Evolutionary conservation across 768 basidiomycete genomes (phyloP).

Genomic region (Leucogyrophana mollusca): DNA sequence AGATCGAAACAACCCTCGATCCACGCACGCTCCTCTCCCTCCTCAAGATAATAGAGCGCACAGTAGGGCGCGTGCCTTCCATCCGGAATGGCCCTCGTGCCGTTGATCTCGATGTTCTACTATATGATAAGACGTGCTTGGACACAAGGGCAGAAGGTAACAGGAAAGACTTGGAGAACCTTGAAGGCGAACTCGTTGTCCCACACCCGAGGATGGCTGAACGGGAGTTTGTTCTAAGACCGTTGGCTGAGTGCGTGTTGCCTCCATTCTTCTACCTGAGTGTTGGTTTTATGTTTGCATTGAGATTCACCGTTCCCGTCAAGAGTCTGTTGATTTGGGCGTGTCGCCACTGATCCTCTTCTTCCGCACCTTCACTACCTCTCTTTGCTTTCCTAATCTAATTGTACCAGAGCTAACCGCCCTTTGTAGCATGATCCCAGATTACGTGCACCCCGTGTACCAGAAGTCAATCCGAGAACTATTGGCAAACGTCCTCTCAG

Average conservation of each 20-base stretch:
- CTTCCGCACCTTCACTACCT: too few species aligned
- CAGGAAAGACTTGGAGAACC: constrained; percentile 43
- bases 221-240: constrained; percentile 89
- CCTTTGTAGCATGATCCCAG: constrained; percentile 70
- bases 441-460: constrained; percentile 62
- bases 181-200: constrained; percentile 69
- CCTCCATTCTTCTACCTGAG: too few species aligned
- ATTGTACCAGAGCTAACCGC: too few species aligned
- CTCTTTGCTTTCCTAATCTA: too few species aligned
- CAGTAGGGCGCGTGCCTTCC: constrained; percentile 77
- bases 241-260: constrained; percentile 76
- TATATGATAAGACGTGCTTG: constrained; percentile 63
- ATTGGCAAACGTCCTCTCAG: constrained; percentile 38
- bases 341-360: too few species aligned
- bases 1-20: constrained; percentile 76
- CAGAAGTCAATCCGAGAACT: constrained; percentile 47
- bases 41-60: constrained; percentile 70
- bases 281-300: not conserved
- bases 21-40: constrained; percentile 58
- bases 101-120: constrained; percentile 85
- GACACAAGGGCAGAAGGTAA: constrained; percentile 50
- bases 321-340: too few species aligned
- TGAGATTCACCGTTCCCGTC: not conserved
- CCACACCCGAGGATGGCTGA: constrained; percentile 84
- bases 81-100: constrained; percentile 85